These are phyloP conservation scores for Dissophora globulifera DNA, from an alignment of 192 early-diverging fungal species.

Conservation along the genomic window DNA sequence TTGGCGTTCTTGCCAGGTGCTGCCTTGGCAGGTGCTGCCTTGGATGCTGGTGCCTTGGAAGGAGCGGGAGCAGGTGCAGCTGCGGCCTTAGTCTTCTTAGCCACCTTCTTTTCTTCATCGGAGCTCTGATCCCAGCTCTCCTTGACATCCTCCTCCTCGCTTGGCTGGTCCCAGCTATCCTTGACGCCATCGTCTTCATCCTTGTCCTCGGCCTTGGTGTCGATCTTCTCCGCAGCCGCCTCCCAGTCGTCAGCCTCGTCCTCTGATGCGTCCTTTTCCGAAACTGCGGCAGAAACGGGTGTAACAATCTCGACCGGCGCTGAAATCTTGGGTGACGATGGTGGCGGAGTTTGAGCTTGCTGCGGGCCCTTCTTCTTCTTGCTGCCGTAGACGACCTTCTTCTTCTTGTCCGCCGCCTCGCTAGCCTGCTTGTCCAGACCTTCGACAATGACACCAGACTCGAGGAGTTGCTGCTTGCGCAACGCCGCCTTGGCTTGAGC, in stretches of 20 bases:
- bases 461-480: constrained; percentile 80
- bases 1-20: constrained; percentile 41
- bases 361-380: constrained; percentile 75
- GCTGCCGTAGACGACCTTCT: constrained; percentile 77
- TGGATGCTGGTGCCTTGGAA: constrained; percentile 46
- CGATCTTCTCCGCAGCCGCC: constrained; percentile 60
- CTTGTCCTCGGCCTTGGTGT: constrained; percentile 55
- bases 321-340: constrained; percentile 48
- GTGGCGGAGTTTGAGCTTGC: constrained; percentile 48
- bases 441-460: constrained; percentile 82
- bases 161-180: constrained; percentile 61
- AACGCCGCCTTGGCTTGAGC: constrained; percentile 76
- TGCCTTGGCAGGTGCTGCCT: constrained; percentile 47
- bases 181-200: constrained; percentile 66
- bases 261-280: constrained; percentile 61
- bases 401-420: constrained; percentile 65
- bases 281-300: constrained; percentile 53
- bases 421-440: constrained; percentile 63
- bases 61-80: constrained; percentile 18
- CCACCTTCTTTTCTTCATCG: constrained; percentile 57
- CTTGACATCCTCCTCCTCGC: constrained; percentile 69
- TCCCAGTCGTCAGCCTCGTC: constrained; percentile 49
- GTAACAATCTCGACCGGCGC: constrained; percentile 43
- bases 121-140: constrained; percentile 60
- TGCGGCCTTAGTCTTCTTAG: constrained; percentile 41